Evolutionary conservation across 2,329 filamentous ascomycete genomes (phyloP).

Genomic region (Pyricularia grisea): DNA sequence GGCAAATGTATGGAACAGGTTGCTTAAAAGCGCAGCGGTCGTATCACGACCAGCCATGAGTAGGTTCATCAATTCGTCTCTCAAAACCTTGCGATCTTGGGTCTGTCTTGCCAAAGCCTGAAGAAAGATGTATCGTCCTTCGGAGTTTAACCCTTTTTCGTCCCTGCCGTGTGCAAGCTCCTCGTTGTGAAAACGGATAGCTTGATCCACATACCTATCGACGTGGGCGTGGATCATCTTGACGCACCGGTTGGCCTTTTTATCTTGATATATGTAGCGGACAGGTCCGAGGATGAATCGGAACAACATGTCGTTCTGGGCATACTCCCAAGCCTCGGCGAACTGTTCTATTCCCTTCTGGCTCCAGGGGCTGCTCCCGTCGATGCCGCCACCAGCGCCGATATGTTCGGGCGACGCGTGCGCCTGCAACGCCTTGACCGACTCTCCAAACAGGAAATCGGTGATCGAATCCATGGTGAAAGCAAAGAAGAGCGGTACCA

Average conservation of each 20-base stretch:
- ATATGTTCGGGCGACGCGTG: no score
- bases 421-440: no score
- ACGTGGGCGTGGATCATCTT: not conserved
- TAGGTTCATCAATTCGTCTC: not conserved
- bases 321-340: no score
- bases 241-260: not conserved
- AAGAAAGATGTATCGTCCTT: not conserved
- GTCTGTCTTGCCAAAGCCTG: not conserved
- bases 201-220: not conserved
- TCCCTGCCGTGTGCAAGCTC: not conserved
- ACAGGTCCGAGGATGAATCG: no score
- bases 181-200: not conserved
- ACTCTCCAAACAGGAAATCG: no score
- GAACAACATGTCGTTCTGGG: no score
- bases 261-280: no score
- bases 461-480: not conserved
- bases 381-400: no score
- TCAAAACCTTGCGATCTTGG: not conserved
- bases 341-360: no score
- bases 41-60: constrained; percentile 1
- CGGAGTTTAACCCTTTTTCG: not conserved
- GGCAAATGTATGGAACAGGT: not conserved
- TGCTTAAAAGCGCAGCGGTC: not conserved
- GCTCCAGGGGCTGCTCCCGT: no score
- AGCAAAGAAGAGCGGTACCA: not conserved